A percentile compares a stretch with the other conserved stretches of the same genome.
Conservation (phyloP, 495 filamentous ascomycete genomes). For the Lasiosphaeria hispida region DNA sequence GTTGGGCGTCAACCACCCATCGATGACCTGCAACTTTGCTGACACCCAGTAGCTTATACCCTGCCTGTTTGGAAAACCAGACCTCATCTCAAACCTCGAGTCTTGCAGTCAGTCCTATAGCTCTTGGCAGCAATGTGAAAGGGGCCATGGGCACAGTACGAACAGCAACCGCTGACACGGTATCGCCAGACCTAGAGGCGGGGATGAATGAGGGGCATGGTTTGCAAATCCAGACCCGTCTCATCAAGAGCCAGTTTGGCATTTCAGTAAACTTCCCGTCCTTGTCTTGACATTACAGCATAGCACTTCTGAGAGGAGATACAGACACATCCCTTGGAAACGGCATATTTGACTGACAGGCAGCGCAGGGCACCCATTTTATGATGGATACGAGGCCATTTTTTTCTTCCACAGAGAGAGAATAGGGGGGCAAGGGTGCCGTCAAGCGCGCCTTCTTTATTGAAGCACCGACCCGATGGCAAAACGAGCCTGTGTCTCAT, state of each 20-base stretch:
- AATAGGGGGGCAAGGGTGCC: neutral
- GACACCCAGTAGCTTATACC: no score
- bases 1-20: constrained; percentile 6
- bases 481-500: constrained; percentile 12
- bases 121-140: neutral
- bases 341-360: no score
- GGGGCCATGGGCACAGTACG: neutral
- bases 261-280: no score
- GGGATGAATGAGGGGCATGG: constrained; percentile 9
- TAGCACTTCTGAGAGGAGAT: no score
- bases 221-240: constrained; percentile 6
- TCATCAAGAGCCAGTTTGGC: neutral
- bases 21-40: no score
- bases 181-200: constrained; percentile 4
- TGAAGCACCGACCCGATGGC: constrained; percentile 8
- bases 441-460: neutral
- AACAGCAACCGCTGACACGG: neutral
- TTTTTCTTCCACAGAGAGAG: neutral
- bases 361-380: neutral
- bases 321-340: no score
- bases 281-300: no score
- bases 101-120: neutral
- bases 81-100: no score
- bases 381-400: neutral
- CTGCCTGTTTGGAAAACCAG: no score